Conservation (phyloP, 306 rosid species). For the Quercus parvula region DNA sequence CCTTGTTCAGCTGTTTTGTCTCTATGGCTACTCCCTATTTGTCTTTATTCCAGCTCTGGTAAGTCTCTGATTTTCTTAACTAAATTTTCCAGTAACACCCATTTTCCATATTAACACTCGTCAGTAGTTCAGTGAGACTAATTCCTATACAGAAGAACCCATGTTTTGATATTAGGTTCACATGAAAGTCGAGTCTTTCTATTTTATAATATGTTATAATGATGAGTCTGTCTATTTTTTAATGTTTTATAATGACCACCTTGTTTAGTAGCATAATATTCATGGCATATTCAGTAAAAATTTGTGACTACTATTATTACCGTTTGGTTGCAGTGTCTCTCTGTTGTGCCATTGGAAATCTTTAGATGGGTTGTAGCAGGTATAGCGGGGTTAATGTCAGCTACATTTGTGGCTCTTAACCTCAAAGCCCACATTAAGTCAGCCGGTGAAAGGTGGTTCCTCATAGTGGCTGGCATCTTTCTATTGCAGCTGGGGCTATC, state of each 20-base stretch:
- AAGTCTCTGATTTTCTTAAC: conserved; percentile 21
- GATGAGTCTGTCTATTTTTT: not conserved
- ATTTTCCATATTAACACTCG: not conserved
- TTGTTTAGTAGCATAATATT: not conserved
- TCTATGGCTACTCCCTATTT: conserved; percentile 90
- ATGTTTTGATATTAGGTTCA: not conserved
- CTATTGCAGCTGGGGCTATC: conserved; percentile 89
- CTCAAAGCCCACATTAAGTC: conserved; percentile 87
- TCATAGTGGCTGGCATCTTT: conserved; percentile 88
- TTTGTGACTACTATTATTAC: not conserved
- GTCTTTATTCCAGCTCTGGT: conserved; percentile 95
- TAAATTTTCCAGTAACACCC: not conserved
- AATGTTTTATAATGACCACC: not conserved
- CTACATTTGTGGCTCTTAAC: conserved; percentile 85
- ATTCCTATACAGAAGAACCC: no score
- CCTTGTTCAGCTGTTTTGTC: conserved; percentile 86
- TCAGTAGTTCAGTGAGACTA: not conserved
- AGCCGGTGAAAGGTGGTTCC: conserved; percentile 90
- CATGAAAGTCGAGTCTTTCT: not conserved
- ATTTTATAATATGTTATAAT: not conserved
- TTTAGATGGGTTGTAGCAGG: conserved; percentile 88
- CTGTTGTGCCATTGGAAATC: conserved; percentile 72
- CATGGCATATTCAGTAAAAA: not conserved
- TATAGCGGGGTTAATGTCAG: conserved; percentile 89
- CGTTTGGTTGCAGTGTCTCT: conserved; percentile 72